These are phyloP conservation scores for Trametes elegans DNA, from an alignment of 768 basidiomycete species.

Conservation along the genomic window DNA sequence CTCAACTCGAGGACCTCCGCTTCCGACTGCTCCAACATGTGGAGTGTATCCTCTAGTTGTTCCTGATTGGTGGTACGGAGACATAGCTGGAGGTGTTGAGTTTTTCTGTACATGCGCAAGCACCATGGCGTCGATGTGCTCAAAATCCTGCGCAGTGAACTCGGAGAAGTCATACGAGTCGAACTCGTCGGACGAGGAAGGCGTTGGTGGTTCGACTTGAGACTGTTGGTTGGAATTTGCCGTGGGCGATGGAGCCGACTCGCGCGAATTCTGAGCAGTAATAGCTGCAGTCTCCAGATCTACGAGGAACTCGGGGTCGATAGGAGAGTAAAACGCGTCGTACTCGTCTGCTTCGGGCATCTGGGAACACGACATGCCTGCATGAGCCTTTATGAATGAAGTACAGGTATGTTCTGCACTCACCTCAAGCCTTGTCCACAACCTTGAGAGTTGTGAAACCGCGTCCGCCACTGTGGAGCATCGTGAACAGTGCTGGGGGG, in stretches of 20 bases:
- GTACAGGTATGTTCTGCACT: not conserved
- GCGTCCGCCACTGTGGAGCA: no score
- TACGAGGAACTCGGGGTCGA: slow-evolving; percentile 18
- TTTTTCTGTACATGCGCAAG: slow-evolving; percentile 1
- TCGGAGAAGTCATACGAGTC: slow-evolving; percentile 50
- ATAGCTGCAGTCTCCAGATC: slow-evolving; percentile 17
- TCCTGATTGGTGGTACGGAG: no score
- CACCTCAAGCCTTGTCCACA: no score
- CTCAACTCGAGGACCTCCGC: slow-evolving; percentile 26
- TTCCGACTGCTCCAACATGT: not conserved
- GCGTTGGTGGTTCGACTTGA: not conserved
- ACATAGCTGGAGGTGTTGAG: not conserved
- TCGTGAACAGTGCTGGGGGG: not conserved
- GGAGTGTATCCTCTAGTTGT: not conserved
- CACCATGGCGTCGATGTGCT: slow-evolving; percentile 44
- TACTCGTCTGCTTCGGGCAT: slow-evolving; percentile 24
- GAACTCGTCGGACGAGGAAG: slow-evolving; percentile 39
- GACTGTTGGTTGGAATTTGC: not conserved
- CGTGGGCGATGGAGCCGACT: not conserved
- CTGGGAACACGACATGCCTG: not conserved
- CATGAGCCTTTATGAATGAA: not conserved
- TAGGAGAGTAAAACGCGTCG: slow-evolving; percentile 22
- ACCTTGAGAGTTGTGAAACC: no score
- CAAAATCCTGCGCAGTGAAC: slow-evolving; percentile 58
- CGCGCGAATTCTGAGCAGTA: not conserved